phyloP scores from a whole-genome alignment of 768 basidiomycete genomes.

The Tubosaeta sp. region DNA sequence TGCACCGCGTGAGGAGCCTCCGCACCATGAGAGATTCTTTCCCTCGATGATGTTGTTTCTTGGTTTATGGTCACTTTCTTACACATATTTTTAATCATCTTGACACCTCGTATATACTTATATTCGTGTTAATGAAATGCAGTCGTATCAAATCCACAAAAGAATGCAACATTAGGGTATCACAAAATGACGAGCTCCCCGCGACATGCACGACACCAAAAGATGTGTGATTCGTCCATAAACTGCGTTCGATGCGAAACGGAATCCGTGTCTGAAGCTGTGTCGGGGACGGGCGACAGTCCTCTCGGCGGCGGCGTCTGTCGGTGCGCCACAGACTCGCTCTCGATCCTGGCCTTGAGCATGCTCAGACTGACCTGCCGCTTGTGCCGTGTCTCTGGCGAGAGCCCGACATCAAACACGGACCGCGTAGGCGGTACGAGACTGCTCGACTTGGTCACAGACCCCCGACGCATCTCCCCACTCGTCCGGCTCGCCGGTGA shows the following conservation, averaged over 20 bases:
- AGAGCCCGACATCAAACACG: slow-evolving; percentile 64
- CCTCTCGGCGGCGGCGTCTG: slow-evolving; percentile 52
- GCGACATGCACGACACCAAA: slow-evolving; percentile 82
- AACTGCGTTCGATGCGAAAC: slow-evolving; percentile 57
- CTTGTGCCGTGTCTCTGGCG: slow-evolving; percentile 75
- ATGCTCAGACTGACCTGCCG: slow-evolving; percentile 81
- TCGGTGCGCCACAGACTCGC: slow-evolving; percentile 48
- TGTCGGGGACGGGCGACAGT: slow-evolving; percentile 49
- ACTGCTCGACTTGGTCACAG: slow-evolving; percentile 30
- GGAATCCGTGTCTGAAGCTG: slow-evolving; percentile 14
- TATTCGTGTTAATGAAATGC: slow-evolving; percentile 19
- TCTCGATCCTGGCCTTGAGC: slow-evolving; percentile 87
- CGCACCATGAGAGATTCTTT: slow-evolving; percentile 21
- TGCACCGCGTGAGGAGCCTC: slow-evolving; percentile 31
- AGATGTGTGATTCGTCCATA: slow-evolving; percentile 83
- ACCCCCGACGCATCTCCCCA: slow-evolving; percentile 36
- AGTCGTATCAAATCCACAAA: slow-evolving; percentile 5
- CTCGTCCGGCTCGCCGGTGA: slow-evolving; percentile 43
- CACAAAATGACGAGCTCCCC: slow-evolving; percentile 76
- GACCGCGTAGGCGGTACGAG: slow-evolving; percentile 45
- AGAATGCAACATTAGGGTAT: slow-evolving; percentile 10
- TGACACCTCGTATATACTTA: slow-evolving; percentile 12
- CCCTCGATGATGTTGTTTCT: slow-evolving; percentile 2
- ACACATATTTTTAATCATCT: slow-evolving; percentile 4
- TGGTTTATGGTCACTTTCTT: slow-evolving; percentile 3